Conservation (phyloP, 495 filamentous ascomycete genomes). For the Trichocladium antarcticum region DNA sequence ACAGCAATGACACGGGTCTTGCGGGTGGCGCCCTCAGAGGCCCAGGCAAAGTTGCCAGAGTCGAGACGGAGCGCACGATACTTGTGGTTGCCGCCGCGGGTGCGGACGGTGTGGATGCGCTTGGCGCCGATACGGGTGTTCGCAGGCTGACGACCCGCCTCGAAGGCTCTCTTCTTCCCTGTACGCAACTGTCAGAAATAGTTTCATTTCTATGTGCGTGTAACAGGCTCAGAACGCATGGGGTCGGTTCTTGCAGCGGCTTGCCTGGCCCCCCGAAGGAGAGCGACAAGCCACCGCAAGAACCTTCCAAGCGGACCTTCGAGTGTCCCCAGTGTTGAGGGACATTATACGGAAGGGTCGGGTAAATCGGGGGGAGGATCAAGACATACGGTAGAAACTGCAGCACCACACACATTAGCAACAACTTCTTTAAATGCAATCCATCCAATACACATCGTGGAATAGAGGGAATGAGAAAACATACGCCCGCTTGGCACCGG, state of each 20-base stretch:
- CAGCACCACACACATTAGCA: conserved; percentile 17
- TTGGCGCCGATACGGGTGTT: conserved; percentile 98
- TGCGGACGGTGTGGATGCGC: conserved; percentile 97
- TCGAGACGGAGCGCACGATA: conserved; percentile 98
- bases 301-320: conserved; percentile 44
- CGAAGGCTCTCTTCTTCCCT: conserved; percentile 89
- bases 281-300: conserved; percentile 1
- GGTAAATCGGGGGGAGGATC: conserved; percentile 11
- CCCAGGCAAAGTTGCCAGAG: conserved; percentile 99
- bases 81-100: conserved; percentile 97
- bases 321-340: conserved; percentile 23
- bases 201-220: conserved; percentile 24
- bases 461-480: conserved; percentile 11
- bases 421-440: background rate
- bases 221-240: conserved; percentile 53
- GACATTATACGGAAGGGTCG: conserved; percentile 5
- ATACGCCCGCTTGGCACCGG: conserved; percentile 82
- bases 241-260: conserved; percentile 13
- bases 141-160: conserved; percentile 97
- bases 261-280: conserved; percentile 4
- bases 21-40: conserved; percentile 89
- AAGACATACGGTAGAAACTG: conserved; percentile 31
- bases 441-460: too few relatives aligned
- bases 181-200: conserved; percentile 28
- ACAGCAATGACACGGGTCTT: conserved; percentile 98